These are phyloP conservation scores for Wallemia mellicola DNA, from an alignment of 1,284 basidiomycete genomes.

Conservation along the genomic window DNA sequence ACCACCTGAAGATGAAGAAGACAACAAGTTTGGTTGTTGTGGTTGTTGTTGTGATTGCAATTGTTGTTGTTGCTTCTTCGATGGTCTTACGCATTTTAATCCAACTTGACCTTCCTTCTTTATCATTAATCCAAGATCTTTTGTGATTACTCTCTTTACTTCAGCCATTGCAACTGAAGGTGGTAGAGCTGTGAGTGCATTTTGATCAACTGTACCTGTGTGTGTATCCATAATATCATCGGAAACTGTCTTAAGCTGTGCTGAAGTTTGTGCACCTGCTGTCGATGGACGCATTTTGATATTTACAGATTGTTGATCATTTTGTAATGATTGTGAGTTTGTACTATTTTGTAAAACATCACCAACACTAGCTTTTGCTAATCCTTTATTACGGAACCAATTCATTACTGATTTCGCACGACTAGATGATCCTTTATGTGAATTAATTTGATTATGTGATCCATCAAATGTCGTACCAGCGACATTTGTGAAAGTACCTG, in stretches of 20 bases:
- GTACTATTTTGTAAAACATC: not conserved
- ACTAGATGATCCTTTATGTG: not conserved
- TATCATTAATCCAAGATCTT: not conserved
- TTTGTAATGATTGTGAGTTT: too few species aligned
- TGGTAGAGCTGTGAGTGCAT: slow-evolving; percentile 16
- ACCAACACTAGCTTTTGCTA: not conserved
- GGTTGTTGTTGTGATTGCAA: not conserved
- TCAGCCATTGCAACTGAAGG: slow-evolving; percentile 16
- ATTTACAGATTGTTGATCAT: not conserved
- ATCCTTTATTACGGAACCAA: not conserved
- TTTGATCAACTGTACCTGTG: slow-evolving; percentile 17
- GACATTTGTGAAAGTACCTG: not conserved
- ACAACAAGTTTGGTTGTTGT: not conserved
- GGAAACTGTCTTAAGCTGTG: not conserved
- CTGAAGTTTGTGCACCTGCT: not conserved
- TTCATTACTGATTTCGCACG: not conserved
- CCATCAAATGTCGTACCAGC: slow-evolving; percentile 1
- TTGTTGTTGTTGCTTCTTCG: not conserved
- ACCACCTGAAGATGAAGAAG: not conserved
- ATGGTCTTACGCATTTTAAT: not conserved
- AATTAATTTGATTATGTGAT: not conserved
- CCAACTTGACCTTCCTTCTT: not conserved
- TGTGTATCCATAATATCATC: slow-evolving; percentile 13
- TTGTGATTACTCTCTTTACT: slow-evolving; percentile 9
- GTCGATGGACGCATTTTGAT: not conserved